These are phyloP conservation scores for Choanephora cucurbitarum DNA, from an alignment of 371 early-diverging fungal species.

Conservation along the genomic window DNA sequence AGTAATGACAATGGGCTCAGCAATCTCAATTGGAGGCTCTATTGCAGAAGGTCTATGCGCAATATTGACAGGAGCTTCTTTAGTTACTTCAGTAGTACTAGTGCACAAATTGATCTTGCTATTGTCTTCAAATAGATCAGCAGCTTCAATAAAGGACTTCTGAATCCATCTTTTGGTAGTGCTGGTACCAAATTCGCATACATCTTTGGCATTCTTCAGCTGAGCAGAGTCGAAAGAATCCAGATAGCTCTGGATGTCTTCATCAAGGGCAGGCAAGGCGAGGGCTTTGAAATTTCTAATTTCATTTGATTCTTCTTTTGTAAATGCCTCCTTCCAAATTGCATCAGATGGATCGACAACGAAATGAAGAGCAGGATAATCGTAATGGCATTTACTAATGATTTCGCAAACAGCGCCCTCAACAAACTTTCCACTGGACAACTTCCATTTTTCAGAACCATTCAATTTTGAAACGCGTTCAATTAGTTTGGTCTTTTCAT, in stretches of 20 bases:
- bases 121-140: slow-evolving; percentile 9
- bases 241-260: slow-evolving; percentile 8
- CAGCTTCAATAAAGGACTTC: slow-evolving; percentile 6
- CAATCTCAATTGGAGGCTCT: too few relatives aligned
- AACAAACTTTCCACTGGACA: slow-evolving; percentile 1
- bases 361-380: slow-evolving; percentile 10
- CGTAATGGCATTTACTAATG: slow-evolving; percentile 3
- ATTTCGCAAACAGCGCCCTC: background rate
- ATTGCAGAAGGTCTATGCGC: too few relatives aligned
- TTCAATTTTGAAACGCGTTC: background rate
- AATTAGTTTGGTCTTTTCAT: background rate
- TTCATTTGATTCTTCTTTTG: slow-evolving; percentile 11
- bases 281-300: slow-evolving; percentile 1
- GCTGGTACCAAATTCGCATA: background rate
- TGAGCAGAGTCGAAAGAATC: slow-evolving; percentile 5
- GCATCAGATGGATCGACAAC: slow-evolving; percentile 14
- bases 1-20: too few relatives aligned
- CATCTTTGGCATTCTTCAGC: background rate
- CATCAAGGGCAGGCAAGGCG: slow-evolving; percentile 3
- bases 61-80: too few relatives aligned
- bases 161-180: slow-evolving; percentile 5
- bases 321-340: slow-evolving; percentile 14
- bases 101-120: background rate
- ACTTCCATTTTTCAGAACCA: background rate
- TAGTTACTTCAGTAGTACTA: too few relatives aligned